These are phyloP conservation scores for Salix caprea DNA, from an alignment of 345 rosid species.

Conservation along the genomic window DNA sequence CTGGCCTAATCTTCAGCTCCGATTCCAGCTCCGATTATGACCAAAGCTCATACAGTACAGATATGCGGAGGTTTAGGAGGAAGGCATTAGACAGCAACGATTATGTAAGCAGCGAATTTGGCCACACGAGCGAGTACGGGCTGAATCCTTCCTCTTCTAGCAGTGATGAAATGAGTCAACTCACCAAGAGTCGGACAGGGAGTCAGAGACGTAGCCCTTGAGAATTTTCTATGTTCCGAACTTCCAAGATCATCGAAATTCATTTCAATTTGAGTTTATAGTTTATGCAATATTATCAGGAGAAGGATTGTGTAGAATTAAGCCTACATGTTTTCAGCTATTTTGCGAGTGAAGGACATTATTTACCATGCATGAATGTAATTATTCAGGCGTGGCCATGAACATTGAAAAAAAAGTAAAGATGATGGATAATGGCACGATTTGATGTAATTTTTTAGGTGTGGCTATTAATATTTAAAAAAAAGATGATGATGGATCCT, in stretches of 20 bases:
- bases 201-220: background rate
- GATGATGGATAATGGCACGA: background rate
- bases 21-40: background rate
- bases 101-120: background rate
- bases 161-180: background rate
- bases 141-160: background rate
- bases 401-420: background rate
- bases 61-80: background rate
- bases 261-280: background rate
- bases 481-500: background rate
- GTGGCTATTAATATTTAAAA: too few relatives aligned
- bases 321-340: background rate
- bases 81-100: background rate
- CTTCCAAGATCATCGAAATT: background rate
- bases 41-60: background rate
- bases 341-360: background rate
- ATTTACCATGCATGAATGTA: background rate
- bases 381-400: background rate
- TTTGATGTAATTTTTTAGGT: background rate
- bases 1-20: background rate
- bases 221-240: background rate
- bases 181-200: background rate
- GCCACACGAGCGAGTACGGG: background rate
- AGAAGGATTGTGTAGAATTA: background rate
- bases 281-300: background rate